phyloP scores from a whole-genome alignment of 805 yeast species.

The Debaryomyces hansenii region DNA sequence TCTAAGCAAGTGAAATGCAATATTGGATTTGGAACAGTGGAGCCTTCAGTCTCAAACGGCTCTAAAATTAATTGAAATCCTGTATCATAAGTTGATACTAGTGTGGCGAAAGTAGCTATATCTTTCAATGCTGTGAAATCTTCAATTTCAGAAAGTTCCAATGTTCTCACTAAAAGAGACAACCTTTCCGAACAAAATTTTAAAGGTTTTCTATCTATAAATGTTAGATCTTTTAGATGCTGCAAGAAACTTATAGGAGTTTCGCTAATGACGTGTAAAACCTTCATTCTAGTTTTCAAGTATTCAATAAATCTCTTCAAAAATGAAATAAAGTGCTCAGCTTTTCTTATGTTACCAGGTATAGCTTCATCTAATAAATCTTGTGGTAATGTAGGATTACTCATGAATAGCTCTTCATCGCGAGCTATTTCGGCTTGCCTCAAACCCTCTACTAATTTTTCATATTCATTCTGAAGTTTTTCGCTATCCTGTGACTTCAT shows the following conservation, averaged over 20 bases:
- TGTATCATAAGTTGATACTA: constrained; percentile 90
- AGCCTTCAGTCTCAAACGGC: constrained; percentile 91
- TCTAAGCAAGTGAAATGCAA: constrained; percentile 91
- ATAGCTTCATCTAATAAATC: constrained; percentile 90
- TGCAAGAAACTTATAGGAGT: constrained; percentile 92
- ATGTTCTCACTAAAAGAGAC: constrained; percentile 82
- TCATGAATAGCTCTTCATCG: constrained; percentile 68
- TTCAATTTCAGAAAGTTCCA: constrained; percentile 85
- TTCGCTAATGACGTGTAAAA: constrained; percentile 94
- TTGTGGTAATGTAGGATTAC: constrained; percentile 82
- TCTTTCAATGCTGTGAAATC: constrained; percentile 92
- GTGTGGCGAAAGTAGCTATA: constrained; percentile 94
- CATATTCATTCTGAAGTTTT: constrained; percentile 86
- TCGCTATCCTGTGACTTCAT: constrained; percentile 81
- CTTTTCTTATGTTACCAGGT: constrained; percentile 96
- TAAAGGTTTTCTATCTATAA: constrained; percentile 88
- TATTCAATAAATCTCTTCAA: constrained; percentile 91
- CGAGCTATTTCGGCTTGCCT: constrained; percentile 73
- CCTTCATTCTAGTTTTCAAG: constrained; percentile 95
- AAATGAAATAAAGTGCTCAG: constrained; percentile 95
- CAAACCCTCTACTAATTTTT: constrained; percentile 84
- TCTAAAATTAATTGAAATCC: constrained; percentile 92
- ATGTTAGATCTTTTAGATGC: constrained; percentile 90
- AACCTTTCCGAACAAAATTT: constrained; percentile 90
- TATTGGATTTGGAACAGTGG: constrained; percentile 95